phyloP scores from a whole-genome alignment of 495 filamentous ascomycete genomes.

The Cetradonia linearis region DNA sequence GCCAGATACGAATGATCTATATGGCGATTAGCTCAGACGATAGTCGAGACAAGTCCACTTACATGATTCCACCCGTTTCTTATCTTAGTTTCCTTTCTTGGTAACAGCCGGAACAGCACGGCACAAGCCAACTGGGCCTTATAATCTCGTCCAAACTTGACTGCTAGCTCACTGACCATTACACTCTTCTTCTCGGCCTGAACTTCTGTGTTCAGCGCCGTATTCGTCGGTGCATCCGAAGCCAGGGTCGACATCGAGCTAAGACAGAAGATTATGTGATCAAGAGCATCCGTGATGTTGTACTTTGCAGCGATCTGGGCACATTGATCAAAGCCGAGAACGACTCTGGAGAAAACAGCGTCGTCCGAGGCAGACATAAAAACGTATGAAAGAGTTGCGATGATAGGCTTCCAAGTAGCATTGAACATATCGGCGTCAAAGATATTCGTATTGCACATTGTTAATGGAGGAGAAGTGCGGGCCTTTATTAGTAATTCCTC shows the following conservation, averaged over 20 bases:
- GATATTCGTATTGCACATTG: constrained; percentile 81
- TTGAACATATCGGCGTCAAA: constrained; percentile 97
- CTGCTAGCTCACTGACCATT: constrained; percentile 97
- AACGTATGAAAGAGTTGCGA: constrained; percentile 92
- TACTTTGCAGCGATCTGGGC: constrained; percentile 86
- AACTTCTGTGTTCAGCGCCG: constrained; percentile 87
- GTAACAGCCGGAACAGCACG: constrained; percentile 82
- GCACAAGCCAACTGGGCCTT: constrained; percentile 88
- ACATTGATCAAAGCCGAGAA: constrained; percentile 92
- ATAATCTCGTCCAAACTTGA: constrained; percentile 91
- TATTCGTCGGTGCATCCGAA: constrained; percentile 63
- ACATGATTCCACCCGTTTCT: constrained; percentile 75
- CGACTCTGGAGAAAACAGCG: constrained; percentile 86
- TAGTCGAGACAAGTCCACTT: constrained; percentile 29
- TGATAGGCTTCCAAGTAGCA: constrained; percentile 87
- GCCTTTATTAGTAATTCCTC: constrained; percentile 85
- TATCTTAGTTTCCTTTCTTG: constrained; percentile 68
- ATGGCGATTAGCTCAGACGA: constrained; percentile 17
- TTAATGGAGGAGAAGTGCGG: constrained; percentile 58
- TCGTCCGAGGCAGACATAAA: constrained; percentile 99
- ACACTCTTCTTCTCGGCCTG: constrained; percentile 85
- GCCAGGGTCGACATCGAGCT: constrained; percentile 83
- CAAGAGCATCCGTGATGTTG: constrained; percentile 71
- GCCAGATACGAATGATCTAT: constrained; percentile 78
- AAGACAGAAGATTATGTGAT: constrained; percentile 82